Evolutionary conservation across 768 basidiomycete genomes (phyloP).

Genomic region (Psilocybe tampanensis): DNA sequence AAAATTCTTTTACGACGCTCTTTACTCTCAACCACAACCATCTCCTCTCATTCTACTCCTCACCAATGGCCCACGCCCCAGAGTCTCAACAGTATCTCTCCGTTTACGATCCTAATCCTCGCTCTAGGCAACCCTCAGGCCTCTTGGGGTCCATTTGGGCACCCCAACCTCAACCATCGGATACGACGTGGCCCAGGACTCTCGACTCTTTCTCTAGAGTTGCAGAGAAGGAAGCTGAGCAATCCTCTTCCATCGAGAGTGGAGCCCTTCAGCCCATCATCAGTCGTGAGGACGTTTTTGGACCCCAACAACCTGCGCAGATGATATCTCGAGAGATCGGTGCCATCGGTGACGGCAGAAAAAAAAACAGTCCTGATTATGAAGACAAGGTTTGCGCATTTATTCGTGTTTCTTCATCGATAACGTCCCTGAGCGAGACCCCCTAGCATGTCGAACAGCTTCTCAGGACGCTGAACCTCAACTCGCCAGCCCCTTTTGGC

Average conservation of each 20-base stretch:
- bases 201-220: constrained; percentile 62
- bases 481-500: constrained; percentile 63
- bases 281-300: constrained; percentile 68
- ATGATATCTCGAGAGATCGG: constrained; percentile 52
- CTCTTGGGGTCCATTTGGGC: constrained; percentile 77
- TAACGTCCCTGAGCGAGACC: constrained; percentile 17
- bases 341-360: constrained; percentile 81
- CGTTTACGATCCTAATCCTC: constrained; percentile 42
- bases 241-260: constrained; percentile 25
- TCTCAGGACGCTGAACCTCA: constrained; percentile 76
- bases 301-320: constrained; percentile 35
- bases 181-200: constrained; percentile 68
- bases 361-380: constrained; percentile 57
- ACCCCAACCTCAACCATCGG: constrained; percentile 72
- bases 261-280: constrained; percentile 30
- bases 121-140: constrained; percentile 41
- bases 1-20: constrained; percentile 27
- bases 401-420: constrained; percentile 21
- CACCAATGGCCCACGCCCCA: constrained; percentile 32
- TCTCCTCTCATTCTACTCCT: constrained; percentile 22
- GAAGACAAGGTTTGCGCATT: constrained; percentile 48
- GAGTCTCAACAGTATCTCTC: constrained; percentile 37
- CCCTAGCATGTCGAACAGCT: constrained; percentile 69
- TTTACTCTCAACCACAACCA: constrained; percentile 49
- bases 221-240: constrained; percentile 42